Percentiles rank a stretch among this genome's conserved stretches.
phyloP scores from a whole-genome alignment of 2,329 filamentous ascomycete genomes.

The Metarhizium rileyi region DNA sequence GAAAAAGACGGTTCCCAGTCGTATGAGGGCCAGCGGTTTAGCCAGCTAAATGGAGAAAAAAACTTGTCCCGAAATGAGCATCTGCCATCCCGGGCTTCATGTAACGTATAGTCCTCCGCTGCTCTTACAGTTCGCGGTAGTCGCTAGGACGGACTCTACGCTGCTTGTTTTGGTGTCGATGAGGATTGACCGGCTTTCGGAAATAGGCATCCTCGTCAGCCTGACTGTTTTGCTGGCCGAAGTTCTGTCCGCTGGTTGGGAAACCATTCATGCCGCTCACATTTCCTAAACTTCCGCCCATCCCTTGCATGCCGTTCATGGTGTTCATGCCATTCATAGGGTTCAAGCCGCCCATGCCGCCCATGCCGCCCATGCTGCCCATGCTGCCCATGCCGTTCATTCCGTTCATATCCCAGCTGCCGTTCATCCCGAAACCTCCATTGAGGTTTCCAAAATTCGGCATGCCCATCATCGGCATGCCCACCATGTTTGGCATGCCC shows the following conservation, averaged over 20 bases:
- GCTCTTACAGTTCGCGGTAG: slow-evolving; percentile 65
- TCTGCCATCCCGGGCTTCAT: not conserved
- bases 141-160: slow-evolving; percentile 78
- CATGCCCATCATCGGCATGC: slow-evolving; percentile 18
- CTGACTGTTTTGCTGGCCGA: slow-evolving; percentile 36
- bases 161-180: slow-evolving; percentile 76
- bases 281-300: slow-evolving; percentile 14
- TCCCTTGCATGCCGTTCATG: slow-evolving; percentile 33
- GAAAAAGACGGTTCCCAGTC: not conserved
- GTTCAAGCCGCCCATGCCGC: slow-evolving; percentile 12
- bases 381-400: slow-evolving; percentile 24
- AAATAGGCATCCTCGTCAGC: slow-evolving; percentile 89
- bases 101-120: too few relatives aligned
- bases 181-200: slow-evolving; percentile 88
- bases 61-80: not conserved
- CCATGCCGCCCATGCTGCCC: slow-evolving; percentile 13
- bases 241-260: slow-evolving; percentile 26
- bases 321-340: slow-evolving; percentile 19
- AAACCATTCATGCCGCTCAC: slow-evolving; percentile 24
- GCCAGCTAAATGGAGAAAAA: not conserved
- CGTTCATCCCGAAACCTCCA: slow-evolving; percentile 17
- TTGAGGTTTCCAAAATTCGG: slow-evolving; percentile 20
- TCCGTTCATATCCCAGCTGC: slow-evolving; percentile 24
- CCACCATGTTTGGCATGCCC: slow-evolving; percentile 19
- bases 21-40: not conserved